phyloP scores from a whole-genome alignment of 2,329 filamentous ascomycete genomes.

The Hymenoscyphus linearis region DNA sequence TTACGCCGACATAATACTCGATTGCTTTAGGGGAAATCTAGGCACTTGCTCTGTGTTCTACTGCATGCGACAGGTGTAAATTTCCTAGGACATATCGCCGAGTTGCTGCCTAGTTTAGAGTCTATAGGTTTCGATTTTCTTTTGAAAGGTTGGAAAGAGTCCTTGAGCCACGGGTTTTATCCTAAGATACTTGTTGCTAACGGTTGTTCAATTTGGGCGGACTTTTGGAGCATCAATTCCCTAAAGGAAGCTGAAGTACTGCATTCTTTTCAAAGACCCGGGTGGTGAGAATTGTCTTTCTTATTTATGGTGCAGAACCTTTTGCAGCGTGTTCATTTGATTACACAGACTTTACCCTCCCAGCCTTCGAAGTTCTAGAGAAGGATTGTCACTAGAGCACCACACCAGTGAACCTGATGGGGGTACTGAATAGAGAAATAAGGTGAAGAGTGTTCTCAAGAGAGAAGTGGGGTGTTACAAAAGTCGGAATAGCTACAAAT shows the following conservation, averaged over 20 bases:
- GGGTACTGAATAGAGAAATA: background rate
- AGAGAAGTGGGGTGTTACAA: background rate
- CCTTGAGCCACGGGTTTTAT: background rate
- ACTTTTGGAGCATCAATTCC: background rate
- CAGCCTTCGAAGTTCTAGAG: background rate
- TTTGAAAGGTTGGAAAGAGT: background rate
- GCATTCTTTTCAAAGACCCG: background rate
- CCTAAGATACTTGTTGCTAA: background rate
- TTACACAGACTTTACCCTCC: background rate
- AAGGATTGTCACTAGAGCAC: background rate
- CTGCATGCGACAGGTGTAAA: background rate
- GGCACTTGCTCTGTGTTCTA: background rate
- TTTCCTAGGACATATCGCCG: background rate
- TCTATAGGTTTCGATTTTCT: background rate
- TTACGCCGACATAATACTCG: background rate
- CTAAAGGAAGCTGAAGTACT: background rate
- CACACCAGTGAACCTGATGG: background rate
- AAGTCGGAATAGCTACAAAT: background rate
- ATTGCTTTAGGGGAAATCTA: background rate
- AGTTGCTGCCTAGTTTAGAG: background rate
- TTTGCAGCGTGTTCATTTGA: background rate
- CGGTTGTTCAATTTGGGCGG: background rate
- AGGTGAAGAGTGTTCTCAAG: background rate
- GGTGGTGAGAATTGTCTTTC: background rate
- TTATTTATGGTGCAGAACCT: background rate